Conservation (phyloP, 345 rosid species). For the Salix exigua region DNA sequence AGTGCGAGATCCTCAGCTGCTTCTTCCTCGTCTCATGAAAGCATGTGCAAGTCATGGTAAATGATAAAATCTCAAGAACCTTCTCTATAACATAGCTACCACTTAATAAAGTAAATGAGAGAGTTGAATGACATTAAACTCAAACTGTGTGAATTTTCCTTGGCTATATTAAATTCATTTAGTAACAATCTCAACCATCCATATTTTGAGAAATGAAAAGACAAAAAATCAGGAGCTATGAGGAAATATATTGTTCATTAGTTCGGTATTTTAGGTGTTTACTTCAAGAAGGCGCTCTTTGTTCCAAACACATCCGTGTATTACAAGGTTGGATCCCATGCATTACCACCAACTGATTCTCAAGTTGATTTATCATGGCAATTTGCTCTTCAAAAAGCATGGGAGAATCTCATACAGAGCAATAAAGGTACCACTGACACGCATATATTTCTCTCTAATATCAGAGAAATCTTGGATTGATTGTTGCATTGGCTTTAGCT, state of each 20-base stretch:
- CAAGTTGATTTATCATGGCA: constrained; percentile 78
- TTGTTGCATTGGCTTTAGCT: not conserved
- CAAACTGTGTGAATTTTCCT: not conserved
- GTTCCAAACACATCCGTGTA: constrained; percentile 78
- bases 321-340: constrained; percentile 71
- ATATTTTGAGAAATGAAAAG: not conserved
- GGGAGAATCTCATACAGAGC: constrained; percentile 65
- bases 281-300: constrained; percentile 83
- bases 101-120: not conserved
- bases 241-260: not conserved
- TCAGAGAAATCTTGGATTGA: not conserved
- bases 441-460: not conserved
- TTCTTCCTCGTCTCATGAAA: constrained; percentile 56
- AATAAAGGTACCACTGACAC: constrained; percentile 42
- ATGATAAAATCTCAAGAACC: not conserved
- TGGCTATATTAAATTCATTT: not conserved
- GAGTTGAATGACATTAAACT: not conserved
- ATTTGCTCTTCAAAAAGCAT: constrained; percentile 61
- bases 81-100: not conserved
- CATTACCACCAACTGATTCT: constrained; percentile 40
- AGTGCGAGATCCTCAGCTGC: constrained; percentile 76
- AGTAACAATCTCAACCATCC: not conserved
- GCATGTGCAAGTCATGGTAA: constrained; percentile 56
- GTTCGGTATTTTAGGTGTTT: constrained; percentile 50
- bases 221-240: not conserved